Evolutionary conservation across 106 monocot species (phyloP), one percentile per base, ranked within the genome.

Genomic region (Phalaenopsis equestris): DNA sequence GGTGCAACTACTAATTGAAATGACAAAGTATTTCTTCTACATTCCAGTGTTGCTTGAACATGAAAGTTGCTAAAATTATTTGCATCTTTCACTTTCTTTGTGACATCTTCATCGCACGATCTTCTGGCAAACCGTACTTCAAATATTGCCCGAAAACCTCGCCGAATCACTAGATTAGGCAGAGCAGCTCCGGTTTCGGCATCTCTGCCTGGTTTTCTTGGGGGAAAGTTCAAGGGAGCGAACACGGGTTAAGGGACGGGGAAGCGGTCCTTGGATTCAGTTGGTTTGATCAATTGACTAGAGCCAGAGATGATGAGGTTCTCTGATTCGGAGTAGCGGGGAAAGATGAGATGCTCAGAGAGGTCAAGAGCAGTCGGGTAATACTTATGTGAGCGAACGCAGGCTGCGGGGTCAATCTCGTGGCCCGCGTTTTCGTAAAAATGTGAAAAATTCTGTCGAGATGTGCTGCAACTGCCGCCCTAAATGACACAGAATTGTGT

Each of bases 211-310:
- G 97, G 97, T 15, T 78, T 97, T 15, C 68, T 94, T 41, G 90
- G 96, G 3, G 94, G 92, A 41, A 73, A 92, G 41, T 97, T 97
- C 84, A 90, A 84, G 78, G 92, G 94, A 7, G 67, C 85, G 10
- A 94, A 97, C 74, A 88, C 84, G 21, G 97, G 97, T 10, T 94
- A 97, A 78, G 75, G 56, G 15, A 90, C 92, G 68, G 85, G 92
- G 92, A 81, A 92, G 84, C 78, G 82, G 79, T 97, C 84, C 52
- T 37, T 84, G 37, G 96, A 92, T 18, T 80, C 84, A 1, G 87
- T 94, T 12, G 80, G 64, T 15, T 79, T 79, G 83, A 85, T 97
- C 81, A 97, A 94, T 79, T 73, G 70, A 75, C 75, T 97, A 87
- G 96, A 97, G 83, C 81, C 89, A 42, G 90, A 97, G 75, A 89